Base-by-base conservation (phyloP, 2,329 filamentous ascomycete genomes). In the Fusarium camptoceras region DNA sequence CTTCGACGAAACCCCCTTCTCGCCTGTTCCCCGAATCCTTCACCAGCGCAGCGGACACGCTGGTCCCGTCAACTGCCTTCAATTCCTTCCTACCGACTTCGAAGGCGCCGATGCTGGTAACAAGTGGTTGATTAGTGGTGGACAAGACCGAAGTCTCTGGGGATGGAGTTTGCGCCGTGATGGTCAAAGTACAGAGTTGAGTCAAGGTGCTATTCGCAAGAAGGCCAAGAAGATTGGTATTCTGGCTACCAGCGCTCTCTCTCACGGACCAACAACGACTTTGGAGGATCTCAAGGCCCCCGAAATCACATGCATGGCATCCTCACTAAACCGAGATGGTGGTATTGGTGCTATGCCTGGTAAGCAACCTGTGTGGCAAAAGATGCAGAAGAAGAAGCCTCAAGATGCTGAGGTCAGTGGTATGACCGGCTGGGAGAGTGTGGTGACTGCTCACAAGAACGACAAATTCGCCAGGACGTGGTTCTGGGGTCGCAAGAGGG, bases 401-500 rank as follows among this genome's bases (percentile, higher is more conserved):
- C 82, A 86, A 12, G 91, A 94, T 79, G 89, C 92, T 5, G 90
- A 94, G 72, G 84, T 90, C 59, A 92, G 90, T 74, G 87, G 89
- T 49, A 90, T 89, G 83, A 97, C 94, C 5, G 96, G 96, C 2
- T 99, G 96, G 96, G 97, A 99, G 80, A 98, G 95, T 76, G 90
- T 99, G 9, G 89, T 99, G 4, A 99, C 96, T 6, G 95, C 94
- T 12, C 97, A 99, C 78, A 91, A 91, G 76, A 89, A 91, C 54
- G 95, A 98, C 76, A 87, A 90, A 46, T 92, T 88, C 76, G 96
- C 94, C 20, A 89, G 96, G 55, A 98, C 96, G 2, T 99, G 96
- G 96, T 98, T 98, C 81, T 98, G 96, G 94, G 96, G 95, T 8
- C 91, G 94, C 59, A 98, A 97, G 81, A 90, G 92, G 74, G 94